Conservation (phyloP, 2,329 filamentous ascomycete species). For the Hypoxylon sp. region DNA sequence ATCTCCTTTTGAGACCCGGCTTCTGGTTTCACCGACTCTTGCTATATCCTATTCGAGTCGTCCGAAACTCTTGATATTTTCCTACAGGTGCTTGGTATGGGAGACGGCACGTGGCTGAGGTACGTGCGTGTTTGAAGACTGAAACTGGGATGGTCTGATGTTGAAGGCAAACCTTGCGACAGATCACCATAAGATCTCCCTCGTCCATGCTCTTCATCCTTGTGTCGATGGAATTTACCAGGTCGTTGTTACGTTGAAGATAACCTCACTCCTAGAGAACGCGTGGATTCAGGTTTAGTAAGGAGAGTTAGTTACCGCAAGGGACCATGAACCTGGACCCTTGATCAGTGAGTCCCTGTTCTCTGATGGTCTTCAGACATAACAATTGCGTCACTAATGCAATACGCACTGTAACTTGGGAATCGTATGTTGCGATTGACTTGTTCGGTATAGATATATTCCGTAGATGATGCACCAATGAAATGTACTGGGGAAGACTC, state of each 20-base stretch:
- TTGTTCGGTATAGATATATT: neutral
- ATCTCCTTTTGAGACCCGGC: slow-evolving; percentile 18
- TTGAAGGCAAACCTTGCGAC: slow-evolving; percentile 37
- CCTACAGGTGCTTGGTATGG: slow-evolving; percentile 5
- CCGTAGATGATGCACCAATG: neutral
- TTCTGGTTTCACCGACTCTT: slow-evolving; percentile 21
- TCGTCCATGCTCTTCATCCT: slow-evolving; percentile 20
- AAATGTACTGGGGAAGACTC: neutral
- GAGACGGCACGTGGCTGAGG: slow-evolving; percentile 37
- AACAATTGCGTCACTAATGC: neutral
- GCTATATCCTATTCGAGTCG: slow-evolving; percentile 24
- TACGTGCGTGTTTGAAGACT: slow-evolving; percentile 41
- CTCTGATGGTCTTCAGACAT: neutral
- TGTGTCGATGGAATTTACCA: slow-evolving; percentile 11
- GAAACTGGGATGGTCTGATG: slow-evolving; percentile 43
- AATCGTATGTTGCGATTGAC: neutral
- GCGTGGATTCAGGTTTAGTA: slow-evolving; percentile 2
- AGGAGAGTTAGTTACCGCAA: neutral
- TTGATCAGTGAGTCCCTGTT: neutral
- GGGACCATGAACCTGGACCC: slow-evolving; percentile 19
- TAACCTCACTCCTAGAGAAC: slow-evolving; percentile 33
- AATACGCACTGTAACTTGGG: neutral
- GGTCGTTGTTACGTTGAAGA: slow-evolving; percentile 16
- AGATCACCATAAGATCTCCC: slow-evolving; percentile 42
- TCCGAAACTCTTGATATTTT: slow-evolving; percentile 20